Evolutionary conservation across 495 filamentous ascomycete genomes (phyloP), one percentile per base, ranked within the genome.

Genomic region (Daldinia decipiens): DNA sequence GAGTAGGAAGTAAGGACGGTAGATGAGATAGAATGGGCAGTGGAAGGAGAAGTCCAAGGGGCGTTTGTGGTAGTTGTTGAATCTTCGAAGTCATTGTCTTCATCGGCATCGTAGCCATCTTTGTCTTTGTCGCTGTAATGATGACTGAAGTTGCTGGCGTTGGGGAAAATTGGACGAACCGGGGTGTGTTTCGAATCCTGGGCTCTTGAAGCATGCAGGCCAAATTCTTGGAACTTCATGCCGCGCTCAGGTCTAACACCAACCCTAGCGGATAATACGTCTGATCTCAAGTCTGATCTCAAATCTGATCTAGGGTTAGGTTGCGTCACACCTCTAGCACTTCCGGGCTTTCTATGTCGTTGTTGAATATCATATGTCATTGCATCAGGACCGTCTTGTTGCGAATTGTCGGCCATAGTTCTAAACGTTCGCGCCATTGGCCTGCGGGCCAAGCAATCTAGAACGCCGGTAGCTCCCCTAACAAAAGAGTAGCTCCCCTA

Each of bases 181-280:
- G 67, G 71, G 71, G 71, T 70, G 1, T 67, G 71, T 74, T 70
- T 74, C 62, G 71, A 63, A 43, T 74, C 71, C n/a, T 70, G 71
- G 63, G 38, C 24, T 61, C 56, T 55, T 32, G 62, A 65, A 36
- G 67, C 71, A 52, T 74, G 71, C 59, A 59, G 50, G 59, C 62
- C 71, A 64, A 53, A 70, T 29, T 62, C 67, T 32, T 59, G 62
- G 62, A 67, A 59, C 43, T 60, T 63, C 58, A 74, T 50, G 54
- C 71, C 67, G 62, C 71, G 71, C 38, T 74, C 66, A 55, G 59
- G 57, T 74, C 62, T 66, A 55, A 50, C 29, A 47, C 62, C 39
- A 52, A 70, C 21, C 63, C 66, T 62, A 62, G 58, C 32, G 29
- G 58, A 51, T 60, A 40, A 60, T 57, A 57, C 58, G 52, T 68